Conservation (phyloP, 164 flowering plant genomes). For the Sedum album region DNA sequence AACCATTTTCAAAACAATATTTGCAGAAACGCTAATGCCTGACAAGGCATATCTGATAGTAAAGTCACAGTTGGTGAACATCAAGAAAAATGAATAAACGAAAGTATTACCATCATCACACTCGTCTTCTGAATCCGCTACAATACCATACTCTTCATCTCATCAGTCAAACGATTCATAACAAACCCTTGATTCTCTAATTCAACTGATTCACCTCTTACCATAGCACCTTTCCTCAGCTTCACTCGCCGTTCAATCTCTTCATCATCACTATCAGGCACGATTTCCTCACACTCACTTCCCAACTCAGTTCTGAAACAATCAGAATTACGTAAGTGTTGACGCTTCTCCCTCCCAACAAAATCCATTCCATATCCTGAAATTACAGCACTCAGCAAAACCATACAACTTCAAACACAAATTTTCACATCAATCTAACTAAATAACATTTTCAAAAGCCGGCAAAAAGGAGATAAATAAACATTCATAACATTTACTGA, state of each 20-base stretch:
- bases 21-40: background rate
- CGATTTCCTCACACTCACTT: constrained; percentile 8
- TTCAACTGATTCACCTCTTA: background rate
- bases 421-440: too few species aligned
- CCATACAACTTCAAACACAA: background rate
- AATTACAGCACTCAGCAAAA: background rate
- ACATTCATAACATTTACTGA: too few species aligned
- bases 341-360: background rate
- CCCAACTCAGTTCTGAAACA: background rate
- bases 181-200: background rate
- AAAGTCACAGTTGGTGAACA: background rate
- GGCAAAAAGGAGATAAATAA: too few species aligned
- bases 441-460: background rate
- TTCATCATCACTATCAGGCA: constrained; percentile 14
- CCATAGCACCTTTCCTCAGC: background rate
- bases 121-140: constrained; percentile 3
- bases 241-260: background rate
- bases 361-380: constrained; percentile 3
- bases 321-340: background rate
- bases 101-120: background rate
- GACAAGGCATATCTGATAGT: background rate
- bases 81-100: background rate
- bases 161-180: background rate
- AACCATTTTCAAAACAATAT: background rate
- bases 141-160: background rate